Base-by-base conservation (phyloP, 371 early-diverging fungal species). In the Dichotomocladium elegans region DNA sequence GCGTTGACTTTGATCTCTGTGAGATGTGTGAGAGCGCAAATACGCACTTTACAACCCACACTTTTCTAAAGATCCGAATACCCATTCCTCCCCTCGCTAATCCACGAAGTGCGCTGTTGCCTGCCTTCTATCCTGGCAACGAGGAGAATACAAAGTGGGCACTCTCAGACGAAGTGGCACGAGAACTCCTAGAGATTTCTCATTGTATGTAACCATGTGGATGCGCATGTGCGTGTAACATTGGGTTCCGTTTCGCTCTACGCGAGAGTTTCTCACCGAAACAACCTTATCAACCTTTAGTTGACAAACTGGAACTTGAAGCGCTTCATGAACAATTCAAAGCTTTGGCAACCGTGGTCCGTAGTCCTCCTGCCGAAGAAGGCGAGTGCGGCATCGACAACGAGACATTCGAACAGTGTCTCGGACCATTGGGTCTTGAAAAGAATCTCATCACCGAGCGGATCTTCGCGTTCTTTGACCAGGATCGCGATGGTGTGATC, bases 41-140 rank as follows among this genome's bases (percentile, higher is more conserved):
- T 22, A 74, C 64, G 0, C 98, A 97, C 61, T 45, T 67, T 21
- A 80, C 80, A 42, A 89, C 92, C 1, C 98, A 97, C 46, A 82
- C 90, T 2, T 89, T 96, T 62, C 68, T 95, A 41, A 95, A 95
- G 57, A 93, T 97, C 42, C 68, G 91, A 12, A 89, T 97, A 54
- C 94, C 98, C 1, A 84, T 95, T 17, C 95, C 98, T n/a, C 92
- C 95, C 15, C 76, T 95, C n/a, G 89, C 91, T 41, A 94, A 94
- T 66, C 83, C 90, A n/a, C 68, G 91, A 25, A 79, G 78, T 3
- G 86, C 92, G 14, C 75, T 94, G n/a, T 55, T 93, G n/a, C 83
- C 83, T 12, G 63, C 80, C 8, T 83, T 95, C 53, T 96, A 94
- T 69, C 94, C 94, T 11, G 80, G 80, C 41, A 77, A 70, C 34